Evolutionary conservation across 1,139 yeast species (phyloP), one percentile per base, ranked within the genome.

Genomic region (Yamadazyma taylorii): DNA sequence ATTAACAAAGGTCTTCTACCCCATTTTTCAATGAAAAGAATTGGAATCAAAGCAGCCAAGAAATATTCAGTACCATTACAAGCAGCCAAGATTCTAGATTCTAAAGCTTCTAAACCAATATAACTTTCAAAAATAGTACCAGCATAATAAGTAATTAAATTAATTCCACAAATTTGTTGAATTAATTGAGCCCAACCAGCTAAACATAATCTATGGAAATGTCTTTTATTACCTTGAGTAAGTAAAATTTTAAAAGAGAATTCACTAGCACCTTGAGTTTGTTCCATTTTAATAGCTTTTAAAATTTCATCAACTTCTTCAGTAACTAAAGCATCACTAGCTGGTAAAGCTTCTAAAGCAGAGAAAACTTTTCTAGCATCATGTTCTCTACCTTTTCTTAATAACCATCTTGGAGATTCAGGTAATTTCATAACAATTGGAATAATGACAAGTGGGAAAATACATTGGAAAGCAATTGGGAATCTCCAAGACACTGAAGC

Each of bases 1-100:
- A 78, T 52, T 47, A 79, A 55, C 33, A 78, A 55, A 6, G 67
- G 52, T 48, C 84, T 66, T 60, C 85, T 69, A 37, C 85, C 85
- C 38, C 73, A 54, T 30, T 60, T 58, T 51, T 79, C 85, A 48
- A 76, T 65, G 15, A 75, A 61, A 43, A 57, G 64, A 50, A 65
- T 59, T 0, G 78, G 73, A 30, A 73, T 48, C 39, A 68, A 59
- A 1, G 78, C 69, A 2, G 74, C 76, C 36, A 74, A 43, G 39
- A 62, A 61, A 43, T 63, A 63, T 41, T 63, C 68, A 9, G 65
- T 59, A 37, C 68, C 69, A 37, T 61, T 62, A 45, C 63, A 58
- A 22, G 67, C 68, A 24, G 69, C 68, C 32, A 63, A 51, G 12
- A 63, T 53, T 45, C 73, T 57, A 2, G 75, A 55, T 27, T 59